Evolutionary conservation across 257 asterid species (phyloP).

Genomic region (Solanum medicagineum): DNA sequence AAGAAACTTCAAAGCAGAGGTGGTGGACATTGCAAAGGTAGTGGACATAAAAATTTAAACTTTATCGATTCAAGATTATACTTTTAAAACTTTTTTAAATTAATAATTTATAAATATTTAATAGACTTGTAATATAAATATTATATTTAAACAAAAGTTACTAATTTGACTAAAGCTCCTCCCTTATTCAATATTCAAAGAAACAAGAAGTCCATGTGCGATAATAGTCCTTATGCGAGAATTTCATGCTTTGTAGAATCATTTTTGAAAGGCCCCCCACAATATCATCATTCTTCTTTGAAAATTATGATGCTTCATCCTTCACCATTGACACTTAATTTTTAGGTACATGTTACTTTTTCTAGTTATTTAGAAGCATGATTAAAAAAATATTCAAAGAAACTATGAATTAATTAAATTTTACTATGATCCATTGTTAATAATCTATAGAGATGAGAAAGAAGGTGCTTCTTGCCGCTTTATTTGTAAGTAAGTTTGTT

Average conservation of each 20-base stretch:
- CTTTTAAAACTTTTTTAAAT: background rate
- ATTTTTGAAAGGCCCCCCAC: background rate
- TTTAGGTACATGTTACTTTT: background rate
- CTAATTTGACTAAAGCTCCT: background rate
- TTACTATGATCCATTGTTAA: no score
- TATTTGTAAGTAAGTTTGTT: no score
- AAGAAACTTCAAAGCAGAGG: background rate
- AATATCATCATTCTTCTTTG: background rate
- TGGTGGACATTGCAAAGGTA: background rate
- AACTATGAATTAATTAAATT: no score
- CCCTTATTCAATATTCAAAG: background rate
- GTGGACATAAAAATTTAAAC: background rate
- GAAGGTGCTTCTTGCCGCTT: no score
- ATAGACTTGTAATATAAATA: background rate
- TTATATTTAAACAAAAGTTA: background rate
- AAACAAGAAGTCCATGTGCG: background rate
- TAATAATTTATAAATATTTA: background rate
- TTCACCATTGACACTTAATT: background rate
- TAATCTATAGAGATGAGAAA: no score
- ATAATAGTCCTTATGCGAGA: background rate
- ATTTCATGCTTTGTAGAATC: background rate
- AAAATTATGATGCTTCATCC: background rate
- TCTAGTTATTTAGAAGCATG: background rate
- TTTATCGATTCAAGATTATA: background rate
- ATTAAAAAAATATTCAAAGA: background rate